Evolutionary conservation across 306 rosid genomes (phyloP).

Genomic region (Trifolium dubium): DNA sequence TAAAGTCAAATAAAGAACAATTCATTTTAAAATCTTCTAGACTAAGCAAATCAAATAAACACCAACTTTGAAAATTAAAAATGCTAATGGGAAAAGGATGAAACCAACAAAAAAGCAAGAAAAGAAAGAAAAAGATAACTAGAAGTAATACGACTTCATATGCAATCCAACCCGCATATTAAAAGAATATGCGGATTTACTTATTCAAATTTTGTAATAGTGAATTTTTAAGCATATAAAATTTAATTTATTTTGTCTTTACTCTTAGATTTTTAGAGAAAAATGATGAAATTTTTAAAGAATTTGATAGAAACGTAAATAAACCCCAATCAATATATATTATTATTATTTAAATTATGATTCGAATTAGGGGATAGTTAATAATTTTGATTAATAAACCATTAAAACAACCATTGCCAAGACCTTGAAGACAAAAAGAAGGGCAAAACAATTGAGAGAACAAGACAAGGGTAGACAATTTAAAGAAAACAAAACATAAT

Average conservation of each 20-base stretch:
- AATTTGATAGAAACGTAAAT: too few relatives aligned
- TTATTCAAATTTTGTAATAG: not conserved
- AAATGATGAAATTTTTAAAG: too few relatives aligned
- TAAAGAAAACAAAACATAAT: not conserved
- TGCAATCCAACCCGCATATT: not conserved
- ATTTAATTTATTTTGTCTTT: too few relatives aligned
- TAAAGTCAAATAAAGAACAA: slow-evolving; percentile 35
- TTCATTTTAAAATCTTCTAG: slow-evolving; percentile 36
- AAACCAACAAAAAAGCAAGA: not conserved
- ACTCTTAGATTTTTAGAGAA: too few relatives aligned
- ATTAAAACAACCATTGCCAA: not conserved
- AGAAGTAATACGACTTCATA: slow-evolving; percentile 8
- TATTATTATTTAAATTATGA: too few relatives aligned
- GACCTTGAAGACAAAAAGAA: not conserved
- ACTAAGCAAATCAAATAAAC: slow-evolving; percentile 40
- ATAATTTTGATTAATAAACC: too few relatives aligned
- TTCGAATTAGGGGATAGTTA: too few relatives aligned
- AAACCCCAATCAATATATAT: too few relatives aligned
- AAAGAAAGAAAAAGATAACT: slow-evolving; percentile 21
- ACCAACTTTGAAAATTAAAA: slow-evolving; percentile 33
- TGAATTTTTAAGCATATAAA: too few relatives aligned
- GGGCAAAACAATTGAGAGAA: not conserved
- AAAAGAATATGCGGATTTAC: slow-evolving; percentile 1
- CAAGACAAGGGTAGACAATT: not conserved
- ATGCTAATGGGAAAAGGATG: slow-evolving; percentile 20